These are phyloP conservation scores for Synchytrium microbalum DNA, from an alignment of 371 early-diverging fungal species.

Conservation along the genomic window DNA sequence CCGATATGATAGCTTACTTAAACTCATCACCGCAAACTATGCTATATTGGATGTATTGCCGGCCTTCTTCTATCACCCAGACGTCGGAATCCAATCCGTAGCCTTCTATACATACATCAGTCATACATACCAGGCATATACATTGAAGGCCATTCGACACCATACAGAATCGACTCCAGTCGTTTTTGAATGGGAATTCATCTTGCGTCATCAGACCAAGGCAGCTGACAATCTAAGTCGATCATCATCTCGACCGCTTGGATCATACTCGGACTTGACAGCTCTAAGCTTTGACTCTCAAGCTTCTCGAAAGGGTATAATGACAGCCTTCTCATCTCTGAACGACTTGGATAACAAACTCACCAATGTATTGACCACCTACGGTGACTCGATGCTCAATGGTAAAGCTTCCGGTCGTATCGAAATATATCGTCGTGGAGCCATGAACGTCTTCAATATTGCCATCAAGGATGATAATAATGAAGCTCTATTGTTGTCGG, in stretches of 20 bases:
- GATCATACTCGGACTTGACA: constrained; percentile 24
- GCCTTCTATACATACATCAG: constrained; percentile 94
- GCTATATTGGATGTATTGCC: constrained; percentile 93
- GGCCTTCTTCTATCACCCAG: constrained; percentile 82
- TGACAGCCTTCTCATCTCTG: constrained; percentile 46
- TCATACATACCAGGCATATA: constrained; percentile 91
- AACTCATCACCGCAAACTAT: constrained; percentile 86
- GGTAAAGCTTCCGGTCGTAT: not conserved
- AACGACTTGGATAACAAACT: constrained; percentile 38
- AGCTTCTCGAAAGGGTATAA: constrained; percentile 47
- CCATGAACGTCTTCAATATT: constrained; percentile 73
- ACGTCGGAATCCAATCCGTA: constrained; percentile 70
- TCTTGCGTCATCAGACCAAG: constrained; percentile 2
- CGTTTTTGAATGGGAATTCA: constrained; percentile 43
- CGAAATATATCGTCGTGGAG: constrained; percentile 15
- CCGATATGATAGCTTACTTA: constrained; percentile 71
- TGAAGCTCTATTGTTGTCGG: constrained; percentile 25
- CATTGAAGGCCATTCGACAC: constrained; percentile 42
- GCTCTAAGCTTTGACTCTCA: constrained; percentile 21
- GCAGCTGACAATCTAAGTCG: not conserved
- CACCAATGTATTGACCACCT: constrained; percentile 24
- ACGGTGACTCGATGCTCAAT: constrained; percentile 3
- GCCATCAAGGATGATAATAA: constrained; percentile 58
- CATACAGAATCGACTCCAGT: constrained; percentile 16
- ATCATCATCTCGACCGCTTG: constrained; percentile 5